These are phyloP conservation scores for Blastobotrys capitulatus DNA, from an alignment of 1,139 yeast species.

Conservation along the genomic window DNA sequence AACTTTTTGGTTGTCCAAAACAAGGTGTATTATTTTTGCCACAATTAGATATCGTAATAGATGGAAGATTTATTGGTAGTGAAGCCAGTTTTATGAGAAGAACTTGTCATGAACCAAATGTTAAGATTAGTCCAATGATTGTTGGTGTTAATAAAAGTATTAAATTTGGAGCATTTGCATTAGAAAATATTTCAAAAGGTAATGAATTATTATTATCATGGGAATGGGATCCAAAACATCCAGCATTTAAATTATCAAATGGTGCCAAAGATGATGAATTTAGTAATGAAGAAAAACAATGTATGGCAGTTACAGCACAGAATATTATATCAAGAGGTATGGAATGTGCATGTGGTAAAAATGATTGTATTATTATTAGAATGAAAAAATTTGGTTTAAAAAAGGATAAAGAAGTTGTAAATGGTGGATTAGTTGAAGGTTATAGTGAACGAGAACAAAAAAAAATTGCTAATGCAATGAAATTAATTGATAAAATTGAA, in stretches of 20 bases:
- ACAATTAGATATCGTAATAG: constrained; percentile 55
- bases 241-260: constrained; percentile 52
- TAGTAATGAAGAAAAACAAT: constrained; percentile 22
- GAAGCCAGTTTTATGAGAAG: constrained; percentile 69
- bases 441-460: constrained; percentile 28
- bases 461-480: constrained; percentile 27
- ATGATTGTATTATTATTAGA: constrained; percentile 24
- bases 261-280: constrained; percentile 32
- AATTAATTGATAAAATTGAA: constrained; percentile 22
- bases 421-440: constrained; percentile 9
- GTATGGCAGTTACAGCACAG: constrained; percentile 21
- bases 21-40: constrained; percentile 63
- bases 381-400: constrained; percentile 20
- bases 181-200: constrained; percentile 50
- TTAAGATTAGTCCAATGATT: constrained; percentile 52
- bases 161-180: constrained; percentile 55
- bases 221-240: constrained; percentile 85
- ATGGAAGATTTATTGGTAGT: constrained; percentile 76
- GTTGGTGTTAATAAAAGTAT: constrained; percentile 40
- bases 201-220: constrained; percentile 73
- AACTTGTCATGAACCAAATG: constrained; percentile 66
- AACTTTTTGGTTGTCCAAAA: constrained; percentile 78
- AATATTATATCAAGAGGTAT: constrained; percentile 40
- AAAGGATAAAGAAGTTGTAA: background rate
- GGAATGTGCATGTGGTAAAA: constrained; percentile 65